Base-by-base conservation (phyloP, 2,329 filamentous ascomycete genomes). In the Penicillium sp. region DNA sequence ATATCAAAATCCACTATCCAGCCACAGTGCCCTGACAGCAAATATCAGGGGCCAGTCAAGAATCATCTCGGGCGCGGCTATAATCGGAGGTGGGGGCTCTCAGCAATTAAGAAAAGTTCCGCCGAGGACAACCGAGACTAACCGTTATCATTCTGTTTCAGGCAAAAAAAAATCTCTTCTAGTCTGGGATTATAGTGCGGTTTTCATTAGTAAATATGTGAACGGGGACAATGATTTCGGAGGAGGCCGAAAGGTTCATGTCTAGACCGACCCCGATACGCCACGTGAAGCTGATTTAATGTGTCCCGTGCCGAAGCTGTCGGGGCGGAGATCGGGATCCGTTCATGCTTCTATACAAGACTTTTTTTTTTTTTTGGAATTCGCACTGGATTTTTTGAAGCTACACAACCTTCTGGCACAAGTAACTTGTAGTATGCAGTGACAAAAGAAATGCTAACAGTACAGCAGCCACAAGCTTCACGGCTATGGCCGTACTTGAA, bases 111-210 rank as follows among this genome's bases (percentile, higher is more conserved):
- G 5, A 26, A 19, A 10, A 39, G 10, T 10, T 16, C 19, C 9
- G 7, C 55, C 55, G 55, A 41, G n/a, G 39, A 10, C 39, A 57
- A n/a, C 51, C 55, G 51, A 36, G 1, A 14, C 19, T 57, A 57
- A 10, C 55, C 55, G 55, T 45, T 55, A 55, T 57, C 55, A 47
- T 7, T 14, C 38, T 41, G 42, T 50, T 32, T 55, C 47, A 34
- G 46, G 30, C 35, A 40, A 11, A 42, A 26, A 18, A 50, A 35
- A 36, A 36, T 7, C 34, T 36, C 14, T 39, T 39, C 36, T n/a
- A 39, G 36, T 39, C 16, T 39, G 19, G 16, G 18, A 39, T 11
- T 11, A 11, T 39, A 39, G 36, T 39, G 9, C 1, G 16, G 7
- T 19, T 39, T 39, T 39, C 8, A 39, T 19, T 11, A 8, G 9